Base-by-base conservation (phyloP, 2,329 filamentous ascomycete species). In the Monilinia laxa region DNA sequence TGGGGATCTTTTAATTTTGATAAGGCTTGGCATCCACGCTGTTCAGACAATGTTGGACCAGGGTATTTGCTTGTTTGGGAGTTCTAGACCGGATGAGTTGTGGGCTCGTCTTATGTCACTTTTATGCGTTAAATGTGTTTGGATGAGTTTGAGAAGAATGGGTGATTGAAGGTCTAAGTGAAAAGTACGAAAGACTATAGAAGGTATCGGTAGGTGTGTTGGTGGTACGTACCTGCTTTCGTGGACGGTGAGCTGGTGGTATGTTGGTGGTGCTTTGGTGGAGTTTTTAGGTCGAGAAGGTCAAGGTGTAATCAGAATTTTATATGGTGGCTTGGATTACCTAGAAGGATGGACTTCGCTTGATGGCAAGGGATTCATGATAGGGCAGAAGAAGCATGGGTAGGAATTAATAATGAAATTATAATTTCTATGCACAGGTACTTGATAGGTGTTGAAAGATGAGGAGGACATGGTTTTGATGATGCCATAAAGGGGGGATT, bases 251-350 rank as follows among this genome's bases (percentile, higher is more conserved):
- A n/a, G 31, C 28, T 14, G 38, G 20, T 42, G 55, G 25, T 31
- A 25, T 9, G 40, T 31, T 31, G 38, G 55, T 58, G 55, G 56
- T 28, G 5, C 23, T 18, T n/a, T 59, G 3, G 38, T 58, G 56
- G 40, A 47, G 40, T 23, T 23, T 16, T 6, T 35, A 9, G 31
- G 7, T 31, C 9, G 55, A 42, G 5, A 42, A 42, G 55, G 35
- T 28, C n/a, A 25, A 18, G n/a, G 55, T 23, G 11, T 7, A 23
- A 35, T 14, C 56, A 9, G 18, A 10, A 28, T 31, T 31, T 14
- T n/a, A 58, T 16, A 14, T 42, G 25, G 25, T 59, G 56, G 56
- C 56, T 59, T 59, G 56, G 40, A 59, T 47, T 31, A 31, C 28
- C 28, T 31, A 31, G 28, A 31, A 31, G 6, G 28, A 31, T 31